Evolutionary conservation across 768 basidiomycete species (phyloP), one percentile per base, ranked within the genome.

Genomic region (Boletus vinaceobasis): DNA sequence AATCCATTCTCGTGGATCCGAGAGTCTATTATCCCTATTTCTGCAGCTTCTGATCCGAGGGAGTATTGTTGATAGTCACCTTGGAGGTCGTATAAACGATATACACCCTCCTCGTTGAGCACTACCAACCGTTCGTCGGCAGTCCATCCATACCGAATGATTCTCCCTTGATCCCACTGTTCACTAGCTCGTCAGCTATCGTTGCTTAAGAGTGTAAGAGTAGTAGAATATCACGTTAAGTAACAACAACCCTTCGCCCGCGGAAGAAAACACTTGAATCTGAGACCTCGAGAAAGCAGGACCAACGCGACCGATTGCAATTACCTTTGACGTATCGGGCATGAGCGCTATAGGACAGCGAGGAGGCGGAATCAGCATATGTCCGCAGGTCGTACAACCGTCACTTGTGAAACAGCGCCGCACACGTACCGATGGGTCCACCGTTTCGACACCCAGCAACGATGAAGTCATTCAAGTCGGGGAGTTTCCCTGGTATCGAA

Each of bases 151-250:
- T 92, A 88, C 42, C 83, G 80, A 49, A 93, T 73, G 40, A 97
- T 86, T 63, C 82, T 88, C 51, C 84, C 83, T 64, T 93, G 87
- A 55, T 96, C 94, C 95, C 95, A 98, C 93, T 96, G 64, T 48
- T 35, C 59, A 50, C 37, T 5, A n/a, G 60, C 43, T 37, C 55
- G 53, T 60, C 60, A 65, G 58, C n/a, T 53, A 35, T 50, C 42
- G 38, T 46, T 21, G 7, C 6, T 5, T 14, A 31, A 10, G 2
- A 14, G 36, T 32, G n/a, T 19, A 48, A 37, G 23, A 42, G 10
- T 4, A 38, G 27, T 17, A 54, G 50, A 52, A 71, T 75, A 85
- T 81, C 80, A 91, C 90, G 79, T 79, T 87, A 74, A 90, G 80
- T 55, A 83, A 63, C 39, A 88, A 68, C 37, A 87, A 71, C 31